Evolutionary conservation across 257 asterid genomes (phyloP).

Genomic region (Coffea eugenioides): DNA sequence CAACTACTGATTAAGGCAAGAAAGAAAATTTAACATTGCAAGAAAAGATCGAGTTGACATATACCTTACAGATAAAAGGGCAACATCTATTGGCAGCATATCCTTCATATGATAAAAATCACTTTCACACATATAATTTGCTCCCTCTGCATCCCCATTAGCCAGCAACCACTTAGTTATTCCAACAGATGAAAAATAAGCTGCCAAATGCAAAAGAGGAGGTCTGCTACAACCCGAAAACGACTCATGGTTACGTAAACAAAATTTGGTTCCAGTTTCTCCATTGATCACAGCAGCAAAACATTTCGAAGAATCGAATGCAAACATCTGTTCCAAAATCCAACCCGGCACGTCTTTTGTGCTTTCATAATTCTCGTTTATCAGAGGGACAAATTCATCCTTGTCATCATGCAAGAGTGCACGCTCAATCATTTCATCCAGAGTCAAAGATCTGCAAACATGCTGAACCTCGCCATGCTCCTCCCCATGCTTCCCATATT

Average conservation of each 20-base stretch:
- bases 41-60: no score
- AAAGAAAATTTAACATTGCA: background rate
- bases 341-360: background rate
- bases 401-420: background rate
- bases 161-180: background rate
- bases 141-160: background rate
- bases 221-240: no score
- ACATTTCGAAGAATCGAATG: no score
- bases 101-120: background rate
- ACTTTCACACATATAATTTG: background rate
- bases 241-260: no score
- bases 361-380: background rate
- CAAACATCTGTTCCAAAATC: background rate
- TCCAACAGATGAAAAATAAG: background rate
- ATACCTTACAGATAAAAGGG: background rate
- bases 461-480: no score
- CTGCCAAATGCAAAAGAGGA: background rate
- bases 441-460: no score
- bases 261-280: no score
- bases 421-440: no score
- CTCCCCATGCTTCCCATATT: no score
- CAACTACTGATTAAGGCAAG: no score
- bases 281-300: no score
- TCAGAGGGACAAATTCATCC: background rate
- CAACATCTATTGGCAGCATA: background rate